Evolutionary conservation across 768 basidiomycete species (phyloP).

Genomic region (Suillus ampliporus): DNA sequence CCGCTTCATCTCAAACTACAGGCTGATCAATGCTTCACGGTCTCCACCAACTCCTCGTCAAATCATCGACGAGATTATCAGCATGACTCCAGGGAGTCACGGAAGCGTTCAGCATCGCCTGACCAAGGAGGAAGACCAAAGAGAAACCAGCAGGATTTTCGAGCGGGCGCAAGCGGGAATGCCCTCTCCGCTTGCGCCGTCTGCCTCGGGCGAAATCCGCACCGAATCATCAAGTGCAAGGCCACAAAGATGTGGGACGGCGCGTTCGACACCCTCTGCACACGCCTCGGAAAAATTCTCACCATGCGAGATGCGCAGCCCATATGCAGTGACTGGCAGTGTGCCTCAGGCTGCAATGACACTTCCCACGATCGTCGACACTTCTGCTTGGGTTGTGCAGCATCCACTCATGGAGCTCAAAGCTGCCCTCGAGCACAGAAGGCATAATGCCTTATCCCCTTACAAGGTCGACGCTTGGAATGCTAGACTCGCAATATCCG

Average conservation of each 20-base stretch:
- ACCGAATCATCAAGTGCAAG: conserved; percentile 30
- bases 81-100: neutral
- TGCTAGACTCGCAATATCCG: conserved; percentile 3
- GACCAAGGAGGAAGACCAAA: neutral
- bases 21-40: neutral
- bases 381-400: conserved; percentile 18
- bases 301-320: conserved; percentile 21
- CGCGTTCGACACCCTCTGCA: conserved; percentile 20
- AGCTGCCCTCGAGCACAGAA: conserved; percentile 16
- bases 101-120: neutral
- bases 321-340: conserved; percentile 24
- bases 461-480: conserved; percentile 13
- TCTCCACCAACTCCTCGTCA: rapidly evolving
- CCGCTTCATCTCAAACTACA: neutral
- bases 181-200: conserved; percentile 31
- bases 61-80: neutral
- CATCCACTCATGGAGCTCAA: conserved; percentile 13
- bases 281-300: conserved; percentile 14
- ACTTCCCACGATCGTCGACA: conserved; percentile 11
- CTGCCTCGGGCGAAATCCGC: conserved; percentile 39
- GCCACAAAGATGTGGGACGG: conserved; percentile 30
- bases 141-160: neutral
- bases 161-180: neutral
- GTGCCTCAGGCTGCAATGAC: neutral
- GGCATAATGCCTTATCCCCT: conserved; percentile 1